Conservation (phyloP, 208 protist species). For the Zelonia costaricensis region DNA sequence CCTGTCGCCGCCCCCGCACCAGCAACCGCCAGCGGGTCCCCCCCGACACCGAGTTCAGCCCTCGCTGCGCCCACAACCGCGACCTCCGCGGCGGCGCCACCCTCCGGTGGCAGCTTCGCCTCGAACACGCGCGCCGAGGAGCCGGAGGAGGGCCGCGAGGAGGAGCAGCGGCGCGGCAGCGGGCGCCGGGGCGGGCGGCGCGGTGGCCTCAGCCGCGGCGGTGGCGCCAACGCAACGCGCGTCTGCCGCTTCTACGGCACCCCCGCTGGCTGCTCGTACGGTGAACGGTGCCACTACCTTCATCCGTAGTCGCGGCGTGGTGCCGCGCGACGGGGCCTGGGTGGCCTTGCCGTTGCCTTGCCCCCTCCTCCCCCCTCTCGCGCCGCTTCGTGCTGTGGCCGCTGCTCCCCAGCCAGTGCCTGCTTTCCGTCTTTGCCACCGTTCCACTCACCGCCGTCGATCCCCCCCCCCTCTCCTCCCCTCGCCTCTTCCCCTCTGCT, state of each 20-base stretch:
- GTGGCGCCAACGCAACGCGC: conserved; percentile 10
- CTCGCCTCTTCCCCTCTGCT: too few species aligned
- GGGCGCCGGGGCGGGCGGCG: conserved; percentile 24
- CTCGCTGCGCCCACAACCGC: too few species aligned
- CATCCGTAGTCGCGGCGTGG: too few species aligned
- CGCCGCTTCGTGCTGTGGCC: too few species aligned
- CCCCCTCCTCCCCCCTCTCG: not conserved
- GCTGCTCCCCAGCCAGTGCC: too few species aligned
- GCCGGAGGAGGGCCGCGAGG: conserved; percentile 22
- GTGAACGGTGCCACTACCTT: conserved; percentile 39
- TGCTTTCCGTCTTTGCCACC: too few species aligned
- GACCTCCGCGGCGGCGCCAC: not conserved
- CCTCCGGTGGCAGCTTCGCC: conserved; percentile 12
- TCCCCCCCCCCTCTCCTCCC: too few species aligned
- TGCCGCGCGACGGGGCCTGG: too few species aligned
- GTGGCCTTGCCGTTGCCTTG: too few species aligned
- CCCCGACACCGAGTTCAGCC: too few species aligned
- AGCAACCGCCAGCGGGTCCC: not conserved
- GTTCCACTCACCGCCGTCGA: too few species aligned
- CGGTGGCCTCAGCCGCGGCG: conserved; percentile 16
- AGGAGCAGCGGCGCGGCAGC: conserved; percentile 34
- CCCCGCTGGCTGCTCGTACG: conserved; percentile 44
- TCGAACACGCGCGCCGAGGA: conserved; percentile 23
- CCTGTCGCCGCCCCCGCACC: not conserved
- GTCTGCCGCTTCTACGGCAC: conserved; percentile 39